phyloP scores from a whole-genome alignment of 1,139 yeast genomes.

The Candida buenavistaensis region DNA sequence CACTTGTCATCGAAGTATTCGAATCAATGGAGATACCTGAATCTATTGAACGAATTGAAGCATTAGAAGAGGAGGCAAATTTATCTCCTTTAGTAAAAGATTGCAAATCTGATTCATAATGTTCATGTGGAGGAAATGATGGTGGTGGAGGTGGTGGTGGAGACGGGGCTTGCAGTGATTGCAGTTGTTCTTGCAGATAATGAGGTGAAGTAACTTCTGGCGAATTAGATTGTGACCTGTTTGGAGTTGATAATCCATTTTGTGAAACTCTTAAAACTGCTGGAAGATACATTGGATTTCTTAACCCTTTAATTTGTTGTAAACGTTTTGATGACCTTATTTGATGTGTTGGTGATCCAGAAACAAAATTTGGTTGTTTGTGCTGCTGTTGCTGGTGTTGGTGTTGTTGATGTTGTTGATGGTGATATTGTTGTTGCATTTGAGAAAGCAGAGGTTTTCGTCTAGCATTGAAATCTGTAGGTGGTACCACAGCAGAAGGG shows the following conservation, averaged over 20 bases:
- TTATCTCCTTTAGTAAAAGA: constrained; percentile 10
- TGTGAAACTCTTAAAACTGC: constrained; percentile 72
- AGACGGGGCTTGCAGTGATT: constrained; percentile 10
- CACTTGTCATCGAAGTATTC: constrained; percentile 17
- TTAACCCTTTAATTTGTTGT: constrained; percentile 67
- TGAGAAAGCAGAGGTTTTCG: constrained; percentile 15
- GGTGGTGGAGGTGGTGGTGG: constrained; percentile 2
- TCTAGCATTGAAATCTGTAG: constrained; percentile 21
- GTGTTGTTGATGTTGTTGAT: constrained; percentile 2
- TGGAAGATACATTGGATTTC: constrained; percentile 85
- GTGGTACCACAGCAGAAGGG: constrained; percentile 29
- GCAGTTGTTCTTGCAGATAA: constrained; percentile 2
- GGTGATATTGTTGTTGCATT: constrained; percentile 5
- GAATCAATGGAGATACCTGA: constrained; percentile 36
- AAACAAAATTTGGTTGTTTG: constrained; percentile 3
- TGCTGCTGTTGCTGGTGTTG: constrained; percentile 8
- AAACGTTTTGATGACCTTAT: constrained; percentile 22
- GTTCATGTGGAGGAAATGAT: constrained; percentile 10
- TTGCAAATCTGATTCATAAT: constrained; percentile 13
- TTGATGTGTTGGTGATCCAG: constrained; percentile 11
- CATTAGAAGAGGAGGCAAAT: constrained; percentile 17
- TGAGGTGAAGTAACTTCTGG: constrained; percentile 68
- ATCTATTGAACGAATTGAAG: constrained; percentile 38
- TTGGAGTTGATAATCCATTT: constrained; percentile 13
- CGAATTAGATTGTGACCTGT: constrained; percentile 15